A percentile compares a stretch with the other conserved stretches of the same genome.
Evolutionary conservation across 2,329 filamentous ascomycete genomes (phyloP).

Genomic region (Leptographium lundbergii): DNA sequence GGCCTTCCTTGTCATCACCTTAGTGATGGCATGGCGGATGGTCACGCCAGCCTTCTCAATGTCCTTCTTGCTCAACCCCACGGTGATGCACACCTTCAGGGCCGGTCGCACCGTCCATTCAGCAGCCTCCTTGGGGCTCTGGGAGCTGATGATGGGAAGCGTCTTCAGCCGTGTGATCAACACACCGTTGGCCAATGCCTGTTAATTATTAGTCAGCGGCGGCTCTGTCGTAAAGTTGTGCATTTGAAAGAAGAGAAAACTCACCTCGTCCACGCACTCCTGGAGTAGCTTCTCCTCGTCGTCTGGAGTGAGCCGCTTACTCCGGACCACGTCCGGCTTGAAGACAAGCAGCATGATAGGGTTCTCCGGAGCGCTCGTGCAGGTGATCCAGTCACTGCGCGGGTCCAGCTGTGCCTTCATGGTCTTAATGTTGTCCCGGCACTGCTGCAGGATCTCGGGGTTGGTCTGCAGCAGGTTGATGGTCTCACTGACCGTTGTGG

Average conservation of each 20-base stretch:
- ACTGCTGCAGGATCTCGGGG: slow-evolving; percentile 64
- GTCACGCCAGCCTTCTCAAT: slow-evolving; percentile 84
- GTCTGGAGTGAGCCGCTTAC: slow-evolving; percentile 51
- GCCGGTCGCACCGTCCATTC: slow-evolving; percentile 63
- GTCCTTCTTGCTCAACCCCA: slow-evolving; percentile 82
- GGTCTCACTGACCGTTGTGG: slow-evolving; percentile 91
- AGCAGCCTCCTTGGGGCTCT: slow-evolving; percentile 54
- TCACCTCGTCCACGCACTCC: slow-evolving; percentile 92
- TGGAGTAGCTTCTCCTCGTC: slow-evolving; percentile 80
- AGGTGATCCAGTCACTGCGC: slow-evolving; percentile 82
- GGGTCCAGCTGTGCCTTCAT: slow-evolving; percentile 85
- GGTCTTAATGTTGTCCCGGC: slow-evolving; percentile 74
- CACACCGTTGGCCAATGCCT: slow-evolving; percentile 79
- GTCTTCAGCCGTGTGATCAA: slow-evolving; percentile 79
- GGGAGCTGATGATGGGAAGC: slow-evolving; percentile 50
- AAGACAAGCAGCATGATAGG: slow-evolving; percentile 74
- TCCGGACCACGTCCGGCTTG: slow-evolving; percentile 68
- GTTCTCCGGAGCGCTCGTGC: slow-evolving; percentile 71
- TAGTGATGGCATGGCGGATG: slow-evolving; percentile 87
- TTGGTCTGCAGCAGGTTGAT: slow-evolving; percentile 75
- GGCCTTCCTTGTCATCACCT: slow-evolving; percentile 60
- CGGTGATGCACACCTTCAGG: slow-evolving; percentile 83
- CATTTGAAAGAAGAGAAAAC: no score
- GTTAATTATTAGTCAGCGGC: not conserved
- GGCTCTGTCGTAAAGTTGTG: no score